Evolutionary conservation across 176 grass and related monocot species (phyloP), one percentile per base, ranked within the genome.

Genomic region (Miscanthus lutarioriparius): DNA sequence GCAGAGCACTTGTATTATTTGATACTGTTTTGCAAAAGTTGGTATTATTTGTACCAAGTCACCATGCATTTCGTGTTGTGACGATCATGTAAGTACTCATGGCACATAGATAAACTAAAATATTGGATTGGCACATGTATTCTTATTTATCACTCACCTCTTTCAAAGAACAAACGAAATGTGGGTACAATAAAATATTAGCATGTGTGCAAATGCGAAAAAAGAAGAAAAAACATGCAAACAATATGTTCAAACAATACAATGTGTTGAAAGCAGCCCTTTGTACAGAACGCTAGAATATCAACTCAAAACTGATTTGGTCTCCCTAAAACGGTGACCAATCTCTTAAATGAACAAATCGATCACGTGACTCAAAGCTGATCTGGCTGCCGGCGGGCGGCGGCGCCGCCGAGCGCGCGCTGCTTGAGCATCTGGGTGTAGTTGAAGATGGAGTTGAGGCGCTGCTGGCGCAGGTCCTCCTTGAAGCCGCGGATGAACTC

Each of bases 391-490:
- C 19, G 39, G 39, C 38, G 5, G 19, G 7, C 11, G 43, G n/a
- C 58, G 58, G 5, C 49, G 61, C 9, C 41, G 79, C 43, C 83
- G 17, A 25, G 17, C 2, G 63, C 51, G 16, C 84, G 79, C 73
- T 36, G 23, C 80, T 83, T 83, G 75, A 90, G 88, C 88, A 80
- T 90, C 75, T 87, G 84, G 67, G 89, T 91, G 89, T 91, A 91
- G 80, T 84, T 87, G 85, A 64, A 75, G 89, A 91, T 87, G 80
- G 89, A 91, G 32, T 76, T 49, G 64, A 91, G 89, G 7, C 89
- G 80, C 89, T 80, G 81, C 85, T 64, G 80, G 76, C 85, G 67
- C 2, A 71, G 63, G 6, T 87, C 80, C 53, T 91, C 85, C 76
- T 75, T 70, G 69, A 80, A 90, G 47, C 47, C 48, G 4, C 7